Percentiles rank a stretch among this genome's conserved stretches.
phyloP scores from a whole-genome alignment of 192 early-diverging fungal species.

The Rhizoclosmatium globosum region DNA sequence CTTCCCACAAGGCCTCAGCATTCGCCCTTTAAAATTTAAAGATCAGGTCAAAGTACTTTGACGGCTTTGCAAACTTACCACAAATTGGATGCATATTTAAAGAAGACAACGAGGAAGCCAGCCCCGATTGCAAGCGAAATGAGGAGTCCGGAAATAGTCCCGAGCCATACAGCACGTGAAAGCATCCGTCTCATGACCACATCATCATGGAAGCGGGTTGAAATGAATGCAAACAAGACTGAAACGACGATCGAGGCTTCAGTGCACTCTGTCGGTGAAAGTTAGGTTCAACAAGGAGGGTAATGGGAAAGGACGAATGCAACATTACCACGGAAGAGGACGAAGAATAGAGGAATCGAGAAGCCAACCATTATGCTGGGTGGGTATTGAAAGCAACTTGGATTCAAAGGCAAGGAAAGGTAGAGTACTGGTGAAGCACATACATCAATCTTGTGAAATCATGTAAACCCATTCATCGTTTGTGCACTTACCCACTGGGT shows the following conservation, averaged over 20 bases:
- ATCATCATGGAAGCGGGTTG: neutral
- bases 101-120: conserved; percentile 82
- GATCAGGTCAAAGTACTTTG: neutral
- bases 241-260: conserved; percentile 90
- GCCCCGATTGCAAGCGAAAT: conserved; percentile 77
- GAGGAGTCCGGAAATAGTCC: conserved; percentile 69
- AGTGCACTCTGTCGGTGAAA: conserved; percentile 38
- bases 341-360: conserved; percentile 55
- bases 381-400: no score
- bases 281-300: neutral
- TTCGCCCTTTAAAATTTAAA: neutral
- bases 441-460: no score
- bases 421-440: no score
- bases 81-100: conserved; percentile 56
- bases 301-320: neutral
- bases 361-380: conserved; percentile 27
- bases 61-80: conserved; percentile 38
- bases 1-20: conserved; percentile 78
- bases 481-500: no score
- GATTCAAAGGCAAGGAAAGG: no score
- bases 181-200: neutral
- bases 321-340: conserved; percentile 47
- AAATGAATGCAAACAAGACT: conserved; percentile 80
- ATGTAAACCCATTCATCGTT: no score
- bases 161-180: conserved; percentile 71